Conservation (phyloP, 2,329 filamentous ascomycete genomes). For the Microcyclospora tardicrescens region DNA sequence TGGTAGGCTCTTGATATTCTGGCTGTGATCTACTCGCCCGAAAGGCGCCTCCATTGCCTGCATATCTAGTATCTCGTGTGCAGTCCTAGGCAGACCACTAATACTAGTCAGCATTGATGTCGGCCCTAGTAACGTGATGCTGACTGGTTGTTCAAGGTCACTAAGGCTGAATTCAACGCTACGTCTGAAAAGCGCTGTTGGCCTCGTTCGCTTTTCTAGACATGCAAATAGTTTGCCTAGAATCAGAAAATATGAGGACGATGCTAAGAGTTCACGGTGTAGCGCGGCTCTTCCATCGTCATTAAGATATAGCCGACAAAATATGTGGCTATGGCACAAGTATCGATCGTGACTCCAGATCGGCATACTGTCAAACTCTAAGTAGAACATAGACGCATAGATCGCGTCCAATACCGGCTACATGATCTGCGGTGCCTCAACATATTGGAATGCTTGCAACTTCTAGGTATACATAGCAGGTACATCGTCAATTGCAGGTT, state of each 20-base stretch:
- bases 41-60: conserved; percentile 9
- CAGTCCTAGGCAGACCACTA: conserved; percentile 8
- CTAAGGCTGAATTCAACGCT: conserved; percentile 3
- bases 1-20: conserved; percentile 4
- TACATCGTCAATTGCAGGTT: conserved; percentile 13
- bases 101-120: conserved; percentile 6
- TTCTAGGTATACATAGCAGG: conserved; percentile 8
- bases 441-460: conserved; percentile 2
- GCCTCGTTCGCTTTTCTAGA: conserved; percentile 4
- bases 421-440: conserved; percentile 2
- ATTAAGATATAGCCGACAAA: conserved; percentile 6
- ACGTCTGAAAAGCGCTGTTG: conserved; percentile 4
- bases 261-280: conserved; percentile 2
- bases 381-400: conserved; percentile 13
- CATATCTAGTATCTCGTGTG: conserved; percentile 3
- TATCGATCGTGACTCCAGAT: conserved; percentile 2
- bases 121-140: conserved; percentile 6
- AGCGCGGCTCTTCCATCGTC: conserved; percentile 4
- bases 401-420: conserved; percentile 8
- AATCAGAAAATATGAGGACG: conserved; percentile 9
- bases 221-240: conserved; percentile 6
- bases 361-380: conserved; percentile 8
- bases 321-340: conserved; percentile 8
- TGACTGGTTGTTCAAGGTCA: conserved; percentile 4
- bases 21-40: conserved; percentile 6